Evolutionary conservation across 1,284 basidiomycete genomes (phyloP).

Genomic region (Trichosporon asahii): DNA sequence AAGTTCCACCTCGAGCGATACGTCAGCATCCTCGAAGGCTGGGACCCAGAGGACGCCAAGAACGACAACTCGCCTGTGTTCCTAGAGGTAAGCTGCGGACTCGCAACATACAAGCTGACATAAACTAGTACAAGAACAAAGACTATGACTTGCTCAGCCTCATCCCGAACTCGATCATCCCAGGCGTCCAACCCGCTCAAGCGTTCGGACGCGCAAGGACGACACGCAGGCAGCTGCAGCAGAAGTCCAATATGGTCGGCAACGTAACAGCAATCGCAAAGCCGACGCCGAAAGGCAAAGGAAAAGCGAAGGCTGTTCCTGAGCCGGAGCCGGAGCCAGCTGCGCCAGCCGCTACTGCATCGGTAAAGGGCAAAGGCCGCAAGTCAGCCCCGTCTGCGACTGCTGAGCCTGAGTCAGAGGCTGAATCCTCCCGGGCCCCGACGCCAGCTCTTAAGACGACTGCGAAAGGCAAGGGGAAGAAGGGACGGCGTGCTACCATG

Average conservation of each 20-base stretch:
- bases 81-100: slow-evolving; percentile 58
- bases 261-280: slow-evolving; percentile 19
- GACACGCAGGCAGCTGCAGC: slow-evolving; percentile 42
- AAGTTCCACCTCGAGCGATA: slow-evolving; percentile 80
- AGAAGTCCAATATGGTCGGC: slow-evolving; percentile 35
- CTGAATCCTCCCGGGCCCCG: not conserved
- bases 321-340: not conserved
- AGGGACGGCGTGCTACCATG: slow-evolving; percentile 28
- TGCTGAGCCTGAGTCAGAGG: not conserved
- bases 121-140: slow-evolving; percentile 31
- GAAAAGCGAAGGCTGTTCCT: slow-evolving; percentile 16
- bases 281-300: slow-evolving; percentile 21
- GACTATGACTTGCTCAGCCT: slow-evolving; percentile 39
- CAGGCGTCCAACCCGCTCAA: not conserved
- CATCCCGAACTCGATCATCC: slow-evolving; percentile 21
- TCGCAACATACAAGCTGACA: slow-evolving; percentile 15
- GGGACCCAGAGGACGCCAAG: slow-evolving; percentile 72
- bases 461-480: slow-evolving; percentile 25
- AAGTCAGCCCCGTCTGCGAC: slow-evolving; percentile 18
- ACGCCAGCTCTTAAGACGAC: not conserved
- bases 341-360: not conserved
- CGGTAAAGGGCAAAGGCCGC: not conserved
- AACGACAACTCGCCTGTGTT: slow-evolving; percentile 69
- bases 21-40: slow-evolving; percentile 63
- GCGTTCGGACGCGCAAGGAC: slow-evolving; percentile 26